A percentile compares a stretch with the other conserved stretches of the same genome.
Conservation (phyloP, 1,284 basidiomycete species). For the Tilletia horrida region DNA sequence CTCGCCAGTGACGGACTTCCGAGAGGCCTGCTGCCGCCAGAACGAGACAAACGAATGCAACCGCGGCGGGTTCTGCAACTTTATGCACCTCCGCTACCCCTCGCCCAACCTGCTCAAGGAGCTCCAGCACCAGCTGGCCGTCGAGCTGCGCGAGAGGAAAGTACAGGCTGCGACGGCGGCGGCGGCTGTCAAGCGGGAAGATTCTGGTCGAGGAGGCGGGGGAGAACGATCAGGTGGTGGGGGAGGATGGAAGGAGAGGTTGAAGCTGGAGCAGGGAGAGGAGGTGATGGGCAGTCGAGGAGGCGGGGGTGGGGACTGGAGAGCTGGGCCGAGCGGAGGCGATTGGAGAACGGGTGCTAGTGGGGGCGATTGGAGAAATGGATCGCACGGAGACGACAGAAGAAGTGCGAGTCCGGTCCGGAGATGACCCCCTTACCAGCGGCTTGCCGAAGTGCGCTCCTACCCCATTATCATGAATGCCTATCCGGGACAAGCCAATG, state of each 20-base stretch:
- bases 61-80: constrained; percentile 78
- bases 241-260: constrained; percentile 15
- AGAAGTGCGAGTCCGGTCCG: constrained; percentile 3
- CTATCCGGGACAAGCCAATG: too few relatives aligned
- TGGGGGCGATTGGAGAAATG: neutral
- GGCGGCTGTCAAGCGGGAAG: neutral
- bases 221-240: too few relatives aligned
- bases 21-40: constrained; percentile 96
- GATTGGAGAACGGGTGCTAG: constrained; percentile 9
- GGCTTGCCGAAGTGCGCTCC: too few relatives aligned
- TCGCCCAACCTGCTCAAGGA: constrained; percentile 33
- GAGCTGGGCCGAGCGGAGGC: constrained; percentile 11
- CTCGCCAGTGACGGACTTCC: constrained; percentile 96
- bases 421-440: neutral
- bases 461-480: too few relatives aligned
- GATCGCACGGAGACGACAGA: neutral
- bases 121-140: constrained; percentile 46
- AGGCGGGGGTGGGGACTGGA: constrained; percentile 5
- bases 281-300: neutral
- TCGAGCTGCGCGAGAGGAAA: constrained; percentile 38
- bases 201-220: neutral
- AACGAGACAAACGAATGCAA: constrained; percentile 65
- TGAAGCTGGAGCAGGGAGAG: constrained; percentile 10
- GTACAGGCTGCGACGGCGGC: neutral
- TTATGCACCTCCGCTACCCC: constrained; percentile 75